Evolutionary conservation across 2,329 filamentous ascomycete genomes (phyloP), one percentile per base, ranked within the genome.

Genomic region (Mollisia scopiformis): DNA sequence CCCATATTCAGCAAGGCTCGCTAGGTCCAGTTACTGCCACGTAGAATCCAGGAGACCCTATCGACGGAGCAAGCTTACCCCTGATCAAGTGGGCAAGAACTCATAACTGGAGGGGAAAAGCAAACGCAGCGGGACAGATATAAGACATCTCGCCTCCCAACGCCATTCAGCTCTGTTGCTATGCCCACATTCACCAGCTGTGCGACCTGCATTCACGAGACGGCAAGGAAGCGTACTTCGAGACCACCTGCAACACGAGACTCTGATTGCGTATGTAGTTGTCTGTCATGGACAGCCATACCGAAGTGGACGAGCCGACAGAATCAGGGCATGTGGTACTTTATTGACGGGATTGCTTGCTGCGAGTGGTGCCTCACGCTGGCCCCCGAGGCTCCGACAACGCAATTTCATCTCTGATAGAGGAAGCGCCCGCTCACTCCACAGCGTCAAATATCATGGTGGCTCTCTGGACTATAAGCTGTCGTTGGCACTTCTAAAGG

Each of bases 91-190:
- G 41, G n/a, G 41, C 3, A 46, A 41, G 27, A 21, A 16, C 25
- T 7, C 21, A 47, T 6, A 47, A 47, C 14, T 47, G 43, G 11
- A 47, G 43, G 10, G 23, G 46, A 57, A 57, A 57, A 50, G 55
- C 55, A 51, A 35, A 51, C 27, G 46, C 46, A 57, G 23, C 25
- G 35, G 46, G 28, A 56, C 37, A 33, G 28, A 56, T 52, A 51
- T 35, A 47, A 56, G 33, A 56, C 46, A 60, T 52, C 56, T 30
- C 51, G 41, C 35, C 43, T 35, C 23, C 43, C 30, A 25, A 59
- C 41, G 51, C 50, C 57, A 49, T 47, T 51, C 43, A 55, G 41
- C 43, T 50, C 31, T 39, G 30, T 27, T 27, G 31, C 39, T 43
- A 8, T 13, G 27, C 23, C 33, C 47, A 31, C 35, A 21, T 31